A percentile compares a stretch with the other conserved stretches of the same genome.
Conservation (phyloP, 2,329 filamentous ascomycete genomes). For the Calcarisporium arbuscula region DNA sequence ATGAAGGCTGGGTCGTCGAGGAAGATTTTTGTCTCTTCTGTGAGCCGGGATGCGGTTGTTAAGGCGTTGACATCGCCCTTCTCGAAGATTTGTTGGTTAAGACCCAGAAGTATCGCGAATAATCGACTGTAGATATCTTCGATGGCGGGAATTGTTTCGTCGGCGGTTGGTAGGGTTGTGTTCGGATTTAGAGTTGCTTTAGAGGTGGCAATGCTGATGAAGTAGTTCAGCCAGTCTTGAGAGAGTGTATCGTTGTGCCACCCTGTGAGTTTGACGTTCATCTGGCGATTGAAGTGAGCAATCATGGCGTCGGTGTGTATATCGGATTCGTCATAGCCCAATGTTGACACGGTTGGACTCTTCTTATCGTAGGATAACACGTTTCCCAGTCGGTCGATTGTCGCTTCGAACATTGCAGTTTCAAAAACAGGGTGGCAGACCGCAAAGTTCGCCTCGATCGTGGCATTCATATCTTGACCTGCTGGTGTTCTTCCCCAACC, state of each 20-base stretch:
- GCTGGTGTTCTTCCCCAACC: slow-evolving; percentile 16
- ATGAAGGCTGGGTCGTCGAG: slow-evolving; percentile 39
- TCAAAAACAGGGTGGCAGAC: slow-evolving; percentile 20
- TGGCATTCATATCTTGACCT: slow-evolving; percentile 6
- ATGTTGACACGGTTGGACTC: slow-evolving; percentile 4
- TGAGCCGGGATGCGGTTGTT: slow-evolving; percentile 12
- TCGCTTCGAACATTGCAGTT: slow-evolving; percentile 28
- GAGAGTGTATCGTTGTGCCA: slow-evolving; percentile 44
- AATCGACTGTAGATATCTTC: slow-evolving; percentile 18
- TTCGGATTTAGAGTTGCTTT: slow-evolving; percentile 25
- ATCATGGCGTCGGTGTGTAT: slow-evolving; percentile 12
- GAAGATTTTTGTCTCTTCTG: slow-evolving; percentile 37
- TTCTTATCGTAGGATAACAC: slow-evolving; percentile 15
- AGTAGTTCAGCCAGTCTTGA: slow-evolving; percentile 39
- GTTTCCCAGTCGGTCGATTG: slow-evolving; percentile 18
- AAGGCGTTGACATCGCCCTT: rapidly evolving
- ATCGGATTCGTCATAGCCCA: slow-evolving; percentile 13
- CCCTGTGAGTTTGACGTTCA: background rate
- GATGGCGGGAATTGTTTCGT: slow-evolving; percentile 10
- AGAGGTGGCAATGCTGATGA: slow-evolving; percentile 24
- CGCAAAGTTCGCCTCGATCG: slow-evolving; percentile 13
- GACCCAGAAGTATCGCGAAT: slow-evolving; percentile 27
- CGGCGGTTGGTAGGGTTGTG: slow-evolving; percentile 12
- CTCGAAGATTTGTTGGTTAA: slow-evolving; percentile 35
- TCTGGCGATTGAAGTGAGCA: slow-evolving; percentile 3